Evolutionary conservation across 192 early-diverging fungal species (phyloP), one percentile per base, ranked within the genome.

Genomic region (Umbelopsis vinacea): DNA sequence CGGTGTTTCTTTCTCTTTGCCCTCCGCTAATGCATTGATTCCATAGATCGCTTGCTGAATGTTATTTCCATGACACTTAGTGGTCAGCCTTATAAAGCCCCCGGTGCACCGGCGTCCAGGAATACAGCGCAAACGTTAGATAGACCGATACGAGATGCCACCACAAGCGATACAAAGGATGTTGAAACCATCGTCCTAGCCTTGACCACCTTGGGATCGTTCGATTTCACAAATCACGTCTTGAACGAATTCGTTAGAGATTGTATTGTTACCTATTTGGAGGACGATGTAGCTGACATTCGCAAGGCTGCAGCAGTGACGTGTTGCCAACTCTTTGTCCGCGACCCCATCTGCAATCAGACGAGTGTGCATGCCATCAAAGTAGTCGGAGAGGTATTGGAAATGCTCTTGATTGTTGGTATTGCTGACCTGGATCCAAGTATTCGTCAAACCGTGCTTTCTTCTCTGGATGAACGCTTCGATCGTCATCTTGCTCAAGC

Each of bases 221-320:
- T 98, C 81, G 90, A 95, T 83, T 98, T 98, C 81, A 80, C 83
- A n/a, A 82, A 84, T 22, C 89, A 93, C 52, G 89, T 92, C 38
- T 82, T 98, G 26, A 92, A 93, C 69, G 95, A 96, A 74, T 91
- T 97, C 77, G 92, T 97, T n/a, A 83, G 90, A 37, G 93, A 96
- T 60, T 92, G 86, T 63, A 92, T 95, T 19, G 84, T 94, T 22
- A 83, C 86, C 5, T 98, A 96, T 68, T 77, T 96, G 23, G 91
- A 92, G 33, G 90, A 95, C 69, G 91, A 92, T 73, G 86, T 88
- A 22, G 66, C 87, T 0, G 91, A 90, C 37, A 89, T 98, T 26
- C 82, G 96, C 57, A 92, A 89, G 69, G 91, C 92, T 14, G 96
- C 96, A 8, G 92, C 95, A 11, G 80, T 94, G 11, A 95, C 95